Evolutionary conservation across 441 rosid genomes (phyloP), one percentile per base, ranked within the genome.

Genomic region (Populus hybrid): DNA sequence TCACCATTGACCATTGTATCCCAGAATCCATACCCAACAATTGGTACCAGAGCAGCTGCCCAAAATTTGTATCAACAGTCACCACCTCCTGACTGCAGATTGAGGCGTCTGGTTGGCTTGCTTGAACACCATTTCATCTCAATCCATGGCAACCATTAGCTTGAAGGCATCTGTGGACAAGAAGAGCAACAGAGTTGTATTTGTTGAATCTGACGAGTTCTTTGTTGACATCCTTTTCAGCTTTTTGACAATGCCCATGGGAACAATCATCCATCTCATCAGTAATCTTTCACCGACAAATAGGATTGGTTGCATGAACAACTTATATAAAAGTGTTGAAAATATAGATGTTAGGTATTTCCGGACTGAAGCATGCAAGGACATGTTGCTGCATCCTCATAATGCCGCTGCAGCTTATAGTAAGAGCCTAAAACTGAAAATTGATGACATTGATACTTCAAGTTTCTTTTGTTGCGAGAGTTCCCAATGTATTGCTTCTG

Each of bases 191-290:
- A 64, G 50, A 75, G 72, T 85, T 35, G 1, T 79, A 34, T 28
- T 28, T 28, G 30, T 28, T 28, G 30, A 28, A 2, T 28, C 30
- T 28, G 30, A 28, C 30, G 30, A 77, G 74, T 53, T 83, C 32
- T 83, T 83, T 40, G 77, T 74, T n/a, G 84, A 83, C 26, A 5
- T 83, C 79, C 79, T 79, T 67, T 77, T 83, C 63, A 70, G 80
- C 50, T 85, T 85, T 67, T 67, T 81, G 71, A 81, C 86, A 70
- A 72, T 77, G 69, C 84, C 88, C 0, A 59, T 79, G 76, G 84
- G 83, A 81, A 72, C 80, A 40, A 74, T 81, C 57, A 24, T 75
- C 26, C 36, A 11, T 32, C 75, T 72, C n/a, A 12, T 28, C 14
- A 34, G 28, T 14, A 61, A 28, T 16, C 14, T 18, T 0, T 67